phyloP scores from a whole-genome alignment of 768 basidiomycete genomes.

The Macrolepiota albuminosa region DNA sequence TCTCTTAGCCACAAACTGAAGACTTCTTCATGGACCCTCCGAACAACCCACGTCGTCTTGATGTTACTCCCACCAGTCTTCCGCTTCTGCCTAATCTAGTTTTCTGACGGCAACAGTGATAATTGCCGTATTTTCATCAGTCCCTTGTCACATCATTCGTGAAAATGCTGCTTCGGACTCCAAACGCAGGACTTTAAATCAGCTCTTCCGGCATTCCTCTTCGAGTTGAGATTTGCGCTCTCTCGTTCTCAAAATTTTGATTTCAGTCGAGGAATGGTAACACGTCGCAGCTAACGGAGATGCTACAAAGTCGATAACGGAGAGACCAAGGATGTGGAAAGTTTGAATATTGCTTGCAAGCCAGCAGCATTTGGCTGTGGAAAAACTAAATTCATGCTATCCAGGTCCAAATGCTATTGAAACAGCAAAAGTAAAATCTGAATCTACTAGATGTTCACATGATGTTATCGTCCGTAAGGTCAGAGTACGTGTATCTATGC shows the following conservation, averaged over 20 bases:
- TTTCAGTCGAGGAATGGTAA: neutral
- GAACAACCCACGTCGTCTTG: neutral
- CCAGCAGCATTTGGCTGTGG: neutral
- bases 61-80: neutral
- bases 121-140: neutral
- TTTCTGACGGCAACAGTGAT: neutral
- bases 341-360: neutral
- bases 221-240: neutral
- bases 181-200: neutral
- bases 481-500: neutral
- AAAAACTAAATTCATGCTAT: neutral
- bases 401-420: neutral
- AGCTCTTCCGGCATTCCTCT: neutral
- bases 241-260: no score
- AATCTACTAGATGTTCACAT: neutral
- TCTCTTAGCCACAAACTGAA: neutral
- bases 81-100: neutral
- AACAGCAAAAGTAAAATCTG: neutral
- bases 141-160: neutral
- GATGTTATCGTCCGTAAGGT: neutral
- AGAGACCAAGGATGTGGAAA: neutral
- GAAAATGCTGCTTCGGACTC: neutral
- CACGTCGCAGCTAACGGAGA: neutral
- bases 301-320: neutral
- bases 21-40: no score